Evolutionary conservation across 768 basidiomycete species (phyloP).

Genomic region (Butyriboletus loyo): DNA sequence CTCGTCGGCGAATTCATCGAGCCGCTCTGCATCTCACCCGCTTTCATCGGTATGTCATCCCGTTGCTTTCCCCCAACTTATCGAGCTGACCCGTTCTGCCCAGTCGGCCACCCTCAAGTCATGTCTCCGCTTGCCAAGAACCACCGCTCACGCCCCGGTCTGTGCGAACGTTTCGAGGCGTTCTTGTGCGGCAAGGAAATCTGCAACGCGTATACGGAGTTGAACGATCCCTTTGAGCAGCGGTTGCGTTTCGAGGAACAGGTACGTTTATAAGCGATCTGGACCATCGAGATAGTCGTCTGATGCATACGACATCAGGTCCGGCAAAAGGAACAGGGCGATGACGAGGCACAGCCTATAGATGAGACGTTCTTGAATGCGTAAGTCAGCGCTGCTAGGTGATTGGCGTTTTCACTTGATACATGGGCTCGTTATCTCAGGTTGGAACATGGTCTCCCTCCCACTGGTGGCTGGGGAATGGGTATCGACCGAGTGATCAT

Average conservation of each 20-base stretch:
- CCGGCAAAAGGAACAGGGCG: constrained; percentile 93
- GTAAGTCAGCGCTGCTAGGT: constrained; percentile 43
- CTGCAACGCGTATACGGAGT: constrained; percentile 98
- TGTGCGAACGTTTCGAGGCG: constrained; percentile 98
- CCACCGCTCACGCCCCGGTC: constrained; percentile 93
- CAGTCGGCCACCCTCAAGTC: constrained; percentile 97
- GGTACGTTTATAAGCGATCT: constrained; percentile 34
- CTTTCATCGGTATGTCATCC: constrained; percentile 75
- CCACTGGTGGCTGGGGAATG: constrained; percentile 96
- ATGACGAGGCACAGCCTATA: constrained; percentile 96
- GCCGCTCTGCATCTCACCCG: constrained; percentile 90
- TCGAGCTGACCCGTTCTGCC: constrained; percentile 1
- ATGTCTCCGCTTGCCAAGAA: constrained; percentile 99
- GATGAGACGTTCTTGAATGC: constrained; percentile 96
- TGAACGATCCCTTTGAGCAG: constrained; percentile 99
- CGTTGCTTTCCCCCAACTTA: neutral
- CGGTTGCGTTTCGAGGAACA: constrained; percentile 94
- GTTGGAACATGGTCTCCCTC: constrained; percentile 95
- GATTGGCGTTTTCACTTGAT: neutral
- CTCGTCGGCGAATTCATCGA: constrained; percentile 99
- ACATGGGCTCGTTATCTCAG: constrained; percentile 36
- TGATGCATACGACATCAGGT: constrained; percentile 37
- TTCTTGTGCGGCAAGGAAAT: constrained; percentile 99
- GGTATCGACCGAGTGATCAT: constrained; percentile 96
- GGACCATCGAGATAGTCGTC: neutral